phyloP scores from a whole-genome alignment of 805 yeast species.

The Phaffomyces opuntiae region DNA sequence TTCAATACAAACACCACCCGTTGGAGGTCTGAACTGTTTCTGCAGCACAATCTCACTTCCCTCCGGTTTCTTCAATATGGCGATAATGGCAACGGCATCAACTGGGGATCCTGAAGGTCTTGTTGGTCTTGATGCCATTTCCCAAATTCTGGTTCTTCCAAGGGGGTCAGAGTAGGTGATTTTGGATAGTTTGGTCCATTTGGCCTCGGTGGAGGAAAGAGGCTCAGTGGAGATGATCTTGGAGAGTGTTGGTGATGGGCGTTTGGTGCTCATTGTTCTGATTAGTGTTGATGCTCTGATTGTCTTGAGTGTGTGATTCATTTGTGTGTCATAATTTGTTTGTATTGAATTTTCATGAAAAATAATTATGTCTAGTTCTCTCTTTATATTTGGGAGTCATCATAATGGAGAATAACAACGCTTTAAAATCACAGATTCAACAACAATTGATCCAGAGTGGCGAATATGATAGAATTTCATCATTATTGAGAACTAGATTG shows the following conservation, averaged over 20 bases:
- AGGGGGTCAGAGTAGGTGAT: slow-evolving; percentile 66
- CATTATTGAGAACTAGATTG: slow-evolving; percentile 53
- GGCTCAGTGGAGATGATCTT: slow-evolving; percentile 25
- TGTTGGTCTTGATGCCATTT: slow-evolving; percentile 56
- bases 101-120: slow-evolving; percentile 33
- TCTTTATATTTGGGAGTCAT: background rate
- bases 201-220: slow-evolving; percentile 40
- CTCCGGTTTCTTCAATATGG: slow-evolving; percentile 48
- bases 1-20: slow-evolving; percentile 81
- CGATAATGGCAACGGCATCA: slow-evolving; percentile 91
- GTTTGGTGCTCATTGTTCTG: slow-evolving; percentile 14
- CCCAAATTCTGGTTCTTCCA: slow-evolving; percentile 77
- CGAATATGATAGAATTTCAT: slow-evolving; percentile 67
- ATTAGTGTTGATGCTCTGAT: slow-evolving; percentile 1
- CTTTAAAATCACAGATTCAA: slow-evolving; percentile 55
- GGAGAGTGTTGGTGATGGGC: slow-evolving; percentile 30
- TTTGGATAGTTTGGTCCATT: slow-evolving; percentile 62
- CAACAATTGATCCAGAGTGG: slow-evolving; percentile 69
- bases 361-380: too few relatives aligned
- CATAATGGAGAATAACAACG: background rate
- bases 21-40: slow-evolving; percentile 92
- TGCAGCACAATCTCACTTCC: slow-evolving; percentile 45
- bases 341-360: background rate
- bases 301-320: background rate
- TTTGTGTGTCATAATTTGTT: too few relatives aligned